Base-by-base conservation (phyloP, 768 basidiomycete species). In the Lactarius hatsudake region DNA sequence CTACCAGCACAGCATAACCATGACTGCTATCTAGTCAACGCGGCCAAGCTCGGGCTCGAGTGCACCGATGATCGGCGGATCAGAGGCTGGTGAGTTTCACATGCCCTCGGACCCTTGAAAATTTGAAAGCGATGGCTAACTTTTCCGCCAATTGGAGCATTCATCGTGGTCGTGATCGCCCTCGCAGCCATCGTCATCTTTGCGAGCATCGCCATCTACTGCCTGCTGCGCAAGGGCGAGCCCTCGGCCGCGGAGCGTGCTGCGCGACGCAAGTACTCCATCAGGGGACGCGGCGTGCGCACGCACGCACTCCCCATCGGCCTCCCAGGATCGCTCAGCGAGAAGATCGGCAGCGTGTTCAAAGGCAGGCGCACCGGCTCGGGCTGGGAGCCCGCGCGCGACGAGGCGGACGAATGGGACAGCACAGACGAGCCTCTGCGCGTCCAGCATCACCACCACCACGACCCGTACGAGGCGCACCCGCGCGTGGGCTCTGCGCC, bases 101-200 rank as follows among this genome's bases (percentile, higher is more conserved):
- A 43, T 40, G 23, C 26, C 60, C 17, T 36, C 30, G 30, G 6
- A 28, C 20, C 55, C 54, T 17, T 32, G 20, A 12, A 13, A 13
- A 32, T 9, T n/a, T 20, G 20, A 20, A 20, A 56, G 32, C 17
- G 12, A 17, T 40, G 15, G 38, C 38, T 56, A 10, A 30, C 28
- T 28, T 8, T 34, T n/a, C 5, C 13, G 51, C 23, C 51, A 53
- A 42, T 26, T 6, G 51, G 23, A 71, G 71, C 63, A 10, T 91
- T 90, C 77, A 82, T 90, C 69, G 85, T 77, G 4, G 76, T 90
- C 45, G 79, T 90, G 48, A 82, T 88, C 43, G 74, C 78, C 55
- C 80, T 91, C 51, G 77, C 79, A 64, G 69, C 83, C 64, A 76
- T 90, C 62, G 83, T 89, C 74, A 69, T 87, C 65, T 72, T 79